Base-by-base conservation (phyloP, 208 protist species). In the Tritrichomonas musculus region DNA sequence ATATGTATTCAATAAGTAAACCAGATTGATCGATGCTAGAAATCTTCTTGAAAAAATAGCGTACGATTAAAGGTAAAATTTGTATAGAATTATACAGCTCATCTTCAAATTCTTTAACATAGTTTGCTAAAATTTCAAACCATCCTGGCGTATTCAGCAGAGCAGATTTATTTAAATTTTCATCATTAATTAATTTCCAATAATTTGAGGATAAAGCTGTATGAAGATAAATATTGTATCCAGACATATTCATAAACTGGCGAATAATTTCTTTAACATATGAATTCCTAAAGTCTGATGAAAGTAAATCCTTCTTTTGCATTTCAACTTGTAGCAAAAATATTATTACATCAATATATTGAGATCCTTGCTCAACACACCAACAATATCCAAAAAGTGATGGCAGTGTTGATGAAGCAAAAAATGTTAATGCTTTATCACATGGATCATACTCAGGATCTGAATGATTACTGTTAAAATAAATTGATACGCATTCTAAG, bases 301-400 rank as follows among this genome's bases (percentile, higher is more conserved):
- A 60, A 9, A 47, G 30, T 8, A 88, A 20, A 57, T n/a, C 13
- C 20, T 17, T 44, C 20, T 57, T 20, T n/a, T 57, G 53, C 0
- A 88, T 88, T 49, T 88, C n/a, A 55, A 88, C 22, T 14, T 30
- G 8, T n/a, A 88, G 47, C 14, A 88, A 47, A 53, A 57, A 27
- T 5, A 53, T 57, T 3, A 88, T 8, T 33, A 47, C 2, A 57
- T 88, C 47, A 39, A 57, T 47, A 47, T 88, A 88, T 33, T 22
- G n/a, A 57, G 47, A 41, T 39, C 27, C 41, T 50, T 88, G 47
- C 44, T 88, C 77, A 33, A 88, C 77, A 50, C 77, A 88, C 77
- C 77, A 88, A 27, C 77, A 53, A 39, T 88, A 88, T 53, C 77
- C 77, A 47, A 88, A 88, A 47, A 88, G 41, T 53, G 77, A 88